Percentiles rank a stretch among this genome's conserved stretches.
Conservation (phyloP, 371 early-diverging fungal genomes). For the Apophysomyces variabilis region DNA sequence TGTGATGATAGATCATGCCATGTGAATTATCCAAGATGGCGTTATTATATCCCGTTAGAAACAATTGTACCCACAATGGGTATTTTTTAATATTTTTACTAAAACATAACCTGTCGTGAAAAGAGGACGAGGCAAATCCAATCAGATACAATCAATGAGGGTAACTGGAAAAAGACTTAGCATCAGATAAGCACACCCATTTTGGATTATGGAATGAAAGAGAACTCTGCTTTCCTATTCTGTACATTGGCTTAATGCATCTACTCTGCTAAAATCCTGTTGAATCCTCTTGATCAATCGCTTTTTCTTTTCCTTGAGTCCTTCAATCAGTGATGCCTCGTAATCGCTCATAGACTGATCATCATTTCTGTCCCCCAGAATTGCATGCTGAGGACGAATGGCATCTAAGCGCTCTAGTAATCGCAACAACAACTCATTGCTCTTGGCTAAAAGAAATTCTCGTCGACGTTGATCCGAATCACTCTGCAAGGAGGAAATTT, state of each 20-base stretch:
- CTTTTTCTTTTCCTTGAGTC: conserved; percentile 36
- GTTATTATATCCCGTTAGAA: too few species aligned
- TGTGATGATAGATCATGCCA: too few species aligned
- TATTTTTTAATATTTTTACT: too few species aligned
- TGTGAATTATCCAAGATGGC: too few species aligned
- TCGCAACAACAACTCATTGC: conserved; percentile 42
- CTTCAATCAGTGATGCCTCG: conserved; percentile 29
- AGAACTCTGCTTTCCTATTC: not conserved
- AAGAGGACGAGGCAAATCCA: too few species aligned
- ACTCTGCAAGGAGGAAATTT: not conserved
- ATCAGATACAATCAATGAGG: too few species aligned
- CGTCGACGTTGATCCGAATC: conserved; percentile 10
- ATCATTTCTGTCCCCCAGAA: conserved; percentile 23
- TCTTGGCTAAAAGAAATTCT: conserved; percentile 34
- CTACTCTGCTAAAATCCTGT: conserved; percentile 13
- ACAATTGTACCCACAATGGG: too few species aligned
- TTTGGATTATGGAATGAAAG: too few species aligned
- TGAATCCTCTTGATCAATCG: conserved; percentile 27
- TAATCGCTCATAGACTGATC: conserved; percentile 19
- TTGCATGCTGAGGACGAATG: conserved; percentile 34
- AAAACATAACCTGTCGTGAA: too few species aligned
- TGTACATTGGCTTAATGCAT: not conserved
- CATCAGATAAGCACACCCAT: too few species aligned
- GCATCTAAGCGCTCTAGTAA: conserved; percentile 47
- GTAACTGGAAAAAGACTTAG: too few species aligned